Percentiles rank a stretch among this genome's conserved stretches.
Evolutionary conservation across 2,329 filamentous ascomycete species (phyloP).

Genomic region (Xylariales sp.): DNA sequence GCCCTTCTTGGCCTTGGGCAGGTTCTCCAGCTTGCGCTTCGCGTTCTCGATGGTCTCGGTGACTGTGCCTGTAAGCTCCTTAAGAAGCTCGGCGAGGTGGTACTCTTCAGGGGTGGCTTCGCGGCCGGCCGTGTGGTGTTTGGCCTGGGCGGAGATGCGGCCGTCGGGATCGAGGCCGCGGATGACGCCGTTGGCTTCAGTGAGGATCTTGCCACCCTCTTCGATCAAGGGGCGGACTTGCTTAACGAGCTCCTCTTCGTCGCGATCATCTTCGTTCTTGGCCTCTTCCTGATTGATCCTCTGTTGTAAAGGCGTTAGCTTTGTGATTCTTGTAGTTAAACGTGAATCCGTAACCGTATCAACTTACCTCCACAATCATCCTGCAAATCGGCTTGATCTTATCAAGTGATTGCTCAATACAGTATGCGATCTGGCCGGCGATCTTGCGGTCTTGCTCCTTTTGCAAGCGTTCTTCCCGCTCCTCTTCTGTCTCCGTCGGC

Average conservation of each 20-base stretch:
- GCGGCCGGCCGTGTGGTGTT: constrained; percentile 78
- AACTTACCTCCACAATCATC: constrained; percentile 80
- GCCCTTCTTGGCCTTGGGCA: constrained; percentile 96
- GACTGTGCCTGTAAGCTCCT: constrained; percentile 85
- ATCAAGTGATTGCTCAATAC: constrained; percentile 83
- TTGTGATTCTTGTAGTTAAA: constrained; percentile 17
- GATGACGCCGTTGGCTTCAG: constrained; percentile 87
- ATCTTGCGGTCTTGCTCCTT: constrained; percentile 78
- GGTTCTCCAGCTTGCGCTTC: constrained; percentile 88
- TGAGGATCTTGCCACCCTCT: constrained; percentile 82
- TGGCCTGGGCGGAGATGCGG: constrained; percentile 84
- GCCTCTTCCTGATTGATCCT: constrained; percentile 83
- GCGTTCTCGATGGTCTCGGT: constrained; percentile 86
- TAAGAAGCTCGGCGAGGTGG: constrained; percentile 83
- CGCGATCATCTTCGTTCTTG: constrained; percentile 85
- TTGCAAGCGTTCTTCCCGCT: constrained; percentile 66
- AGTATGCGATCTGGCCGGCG: constrained; percentile 77
- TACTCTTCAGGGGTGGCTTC: constrained; percentile 88
- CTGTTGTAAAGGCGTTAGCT: constrained; percentile 55
- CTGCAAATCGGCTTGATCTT: constrained; percentile 87
- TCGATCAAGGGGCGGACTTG: constrained; percentile 90
- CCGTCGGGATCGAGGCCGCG: constrained; percentile 91
- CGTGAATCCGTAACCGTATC: too few relatives aligned
- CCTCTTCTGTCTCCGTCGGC: constrained; percentile 66
- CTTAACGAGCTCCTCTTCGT: constrained; percentile 89